Percentiles rank a stretch among this genome's conserved stretches.
These are phyloP conservation scores for Nicotiana paniculata DNA, from an alignment of 257 asterid species.

Conservation along the genomic window DNA sequence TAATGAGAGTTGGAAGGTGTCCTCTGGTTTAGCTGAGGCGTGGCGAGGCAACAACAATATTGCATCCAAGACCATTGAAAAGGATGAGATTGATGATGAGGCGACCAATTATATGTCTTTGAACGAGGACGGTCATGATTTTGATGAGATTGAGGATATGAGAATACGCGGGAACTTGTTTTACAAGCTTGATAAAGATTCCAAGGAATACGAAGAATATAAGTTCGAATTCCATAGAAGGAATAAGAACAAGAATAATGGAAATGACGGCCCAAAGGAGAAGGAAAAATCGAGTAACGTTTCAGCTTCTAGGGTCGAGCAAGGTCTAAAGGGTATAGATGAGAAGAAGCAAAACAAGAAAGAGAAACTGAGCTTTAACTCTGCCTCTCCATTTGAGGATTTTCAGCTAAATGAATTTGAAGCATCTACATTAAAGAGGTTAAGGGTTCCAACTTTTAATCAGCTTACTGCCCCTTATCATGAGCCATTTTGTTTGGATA, in stretches of 20 bases:
- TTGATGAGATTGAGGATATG: slow-evolving; percentile 73
- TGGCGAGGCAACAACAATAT: slow-evolving; percentile 39
- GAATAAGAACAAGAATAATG: slow-evolving; percentile 34
- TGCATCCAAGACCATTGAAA: slow-evolving; percentile 14
- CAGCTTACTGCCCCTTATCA: slow-evolving; percentile 80
- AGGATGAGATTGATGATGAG: slow-evolving; percentile 6
- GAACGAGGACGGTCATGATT: slow-evolving; percentile 29
- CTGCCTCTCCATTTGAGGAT: not conserved
- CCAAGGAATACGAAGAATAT: slow-evolving; percentile 72
- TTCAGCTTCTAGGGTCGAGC: slow-evolving; percentile 13
- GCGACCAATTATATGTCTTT: not conserved
- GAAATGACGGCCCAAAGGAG: slow-evolving; percentile 20
- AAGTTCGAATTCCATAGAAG: slow-evolving; percentile 64
- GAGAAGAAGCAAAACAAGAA: slow-evolving; percentile 23
- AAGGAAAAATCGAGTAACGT: slow-evolving; percentile 17
- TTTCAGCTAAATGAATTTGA: no score
- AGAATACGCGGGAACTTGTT: slow-evolving; percentile 65
- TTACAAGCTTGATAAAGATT: slow-evolving; percentile 71
- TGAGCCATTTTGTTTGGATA: slow-evolving; percentile 79
- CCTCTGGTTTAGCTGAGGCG: slow-evolving; percentile 56
- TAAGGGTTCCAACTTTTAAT: slow-evolving; percentile 62
- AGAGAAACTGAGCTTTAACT: slow-evolving; percentile 1
- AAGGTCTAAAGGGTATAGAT: slow-evolving; percentile 20
- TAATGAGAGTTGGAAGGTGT: slow-evolving; percentile 58
- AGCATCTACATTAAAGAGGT: slow-evolving; percentile 23